Base-by-base conservation (phyloP, 1,284 basidiomycete genomes). In the Ceraceosorus guamensis region DNA sequence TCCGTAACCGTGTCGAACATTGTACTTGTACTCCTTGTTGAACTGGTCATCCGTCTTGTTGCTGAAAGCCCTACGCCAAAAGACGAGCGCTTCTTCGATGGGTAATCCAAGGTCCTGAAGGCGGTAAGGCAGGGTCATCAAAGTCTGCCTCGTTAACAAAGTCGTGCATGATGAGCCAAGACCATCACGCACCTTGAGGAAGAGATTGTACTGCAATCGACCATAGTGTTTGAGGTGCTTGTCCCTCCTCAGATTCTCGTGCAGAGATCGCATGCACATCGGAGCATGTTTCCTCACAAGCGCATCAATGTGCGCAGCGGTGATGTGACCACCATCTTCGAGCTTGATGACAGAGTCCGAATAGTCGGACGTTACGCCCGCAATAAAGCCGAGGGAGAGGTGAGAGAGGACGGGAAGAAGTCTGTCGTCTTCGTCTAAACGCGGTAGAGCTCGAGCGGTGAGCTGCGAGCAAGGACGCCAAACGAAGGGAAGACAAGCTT, bases 11-110 rank as follows among this genome's bases (percentile, higher is more conserved):
- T 98, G 95, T 43, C 93, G 85, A 67, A 99, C 92, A 70, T 98
- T 98, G 78, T 99, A 99, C 68, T 85, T 86, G 81, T 97, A 88
- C 74, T 96, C 89, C 77, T 98, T 99, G 80, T 91, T 92, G 80
- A 98, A 99, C 77, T 92, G 88, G 79, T 98, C 91, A 65, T 97
- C 92, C 24, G 85, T 85, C 49, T 82, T 79, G 47, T 78, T 81
- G 33, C 77, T 77, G 76, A 95, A 97, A 35, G 87, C 86, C 67
- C 87, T 86, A 54, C 90, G 82, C 95, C 95, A 99, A 79, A 97
- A 98, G 6, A 84, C 79, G 52, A 97, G 79, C 2, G 95, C 92
- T 78, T 99, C 93, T 33, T 99, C 93, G 51, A 99, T 84, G 0
- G 91, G 88, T 50, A 99, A 78, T 2, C 93, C 93, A 53, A 98